phyloP scores from a whole-genome alignment of 2,329 filamentous ascomycete species.

The Zelopaecilomyces penicillatus region DNA sequence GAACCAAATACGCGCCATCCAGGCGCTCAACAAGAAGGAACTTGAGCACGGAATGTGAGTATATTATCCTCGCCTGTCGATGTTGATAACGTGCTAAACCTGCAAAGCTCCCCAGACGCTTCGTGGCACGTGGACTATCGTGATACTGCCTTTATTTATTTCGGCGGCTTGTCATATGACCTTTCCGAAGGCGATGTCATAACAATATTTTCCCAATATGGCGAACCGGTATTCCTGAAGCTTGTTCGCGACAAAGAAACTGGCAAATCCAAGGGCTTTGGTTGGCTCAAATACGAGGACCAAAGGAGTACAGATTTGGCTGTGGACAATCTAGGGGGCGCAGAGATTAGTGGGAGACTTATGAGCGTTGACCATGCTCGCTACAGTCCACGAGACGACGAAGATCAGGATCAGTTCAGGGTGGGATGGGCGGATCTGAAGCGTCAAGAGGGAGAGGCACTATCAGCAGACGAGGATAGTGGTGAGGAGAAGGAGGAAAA shows the following conservation, averaged over 20 bases:
- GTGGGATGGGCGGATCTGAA: slow-evolving; percentile 53
- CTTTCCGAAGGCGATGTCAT: slow-evolving; percentile 92
- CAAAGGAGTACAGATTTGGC: slow-evolving; percentile 92
- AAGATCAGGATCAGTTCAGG: slow-evolving; percentile 51
- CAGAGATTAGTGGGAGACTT: slow-evolving; percentile 70
- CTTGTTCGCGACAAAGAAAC: slow-evolving; percentile 92
- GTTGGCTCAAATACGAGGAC: slow-evolving; percentile 96
- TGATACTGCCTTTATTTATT: slow-evolving; percentile 94
- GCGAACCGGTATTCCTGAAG: slow-evolving; percentile 89
- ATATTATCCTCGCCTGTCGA: neutral
- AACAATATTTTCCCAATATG: slow-evolving; percentile 94
- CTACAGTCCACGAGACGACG: slow-evolving; percentile 82
- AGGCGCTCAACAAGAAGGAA: slow-evolving; percentile 88
- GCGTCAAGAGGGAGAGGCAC: slow-evolving; percentile 39
- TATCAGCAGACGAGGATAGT: slow-evolving; percentile 37
- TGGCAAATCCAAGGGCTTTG: slow-evolving; percentile 89
- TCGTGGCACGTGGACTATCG: slow-evolving; percentile 98
- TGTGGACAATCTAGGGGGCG: slow-evolving; percentile 89
- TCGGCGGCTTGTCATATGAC: slow-evolving; percentile 87
- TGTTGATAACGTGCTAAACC: slow-evolving; percentile 16
- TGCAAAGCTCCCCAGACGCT: slow-evolving; percentile 62
- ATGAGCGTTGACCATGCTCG: slow-evolving; percentile 86
- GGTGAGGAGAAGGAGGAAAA: slow-evolving; percentile 34
- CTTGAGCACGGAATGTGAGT: slow-evolving; percentile 77
- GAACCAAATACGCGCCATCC: slow-evolving; percentile 91